A percentile compares a stretch with the other conserved stretches of the same genome.
Evolutionary conservation across 257 asterid genomes (phyloP).

Genomic region (Haberlea rhodopensis): DNA sequence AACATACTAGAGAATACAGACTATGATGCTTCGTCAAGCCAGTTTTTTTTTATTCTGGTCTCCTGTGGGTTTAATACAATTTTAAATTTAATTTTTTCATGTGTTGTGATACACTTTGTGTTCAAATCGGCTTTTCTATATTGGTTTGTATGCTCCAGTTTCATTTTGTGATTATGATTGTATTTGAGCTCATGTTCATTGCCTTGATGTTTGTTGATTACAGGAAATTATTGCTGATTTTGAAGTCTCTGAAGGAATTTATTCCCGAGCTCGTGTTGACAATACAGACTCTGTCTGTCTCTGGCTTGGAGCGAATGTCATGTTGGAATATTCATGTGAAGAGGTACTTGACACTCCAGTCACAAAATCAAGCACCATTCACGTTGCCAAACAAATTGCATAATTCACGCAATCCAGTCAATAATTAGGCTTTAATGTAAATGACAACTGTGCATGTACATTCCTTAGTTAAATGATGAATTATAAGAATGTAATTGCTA

Average conservation of each 20-base stretch:
- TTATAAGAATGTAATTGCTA: too few species aligned
- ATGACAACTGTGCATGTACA: too few species aligned
- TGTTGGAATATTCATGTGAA: conserved; percentile 87
- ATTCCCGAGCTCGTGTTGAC: conserved; percentile 75
- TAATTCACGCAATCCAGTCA: too few species aligned
- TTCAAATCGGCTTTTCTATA: background rate
- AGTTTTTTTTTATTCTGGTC: conserved; percentile 16
- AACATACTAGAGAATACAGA: background rate
- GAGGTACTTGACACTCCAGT: too few species aligned
- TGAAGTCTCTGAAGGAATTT: conserved; percentile 96
- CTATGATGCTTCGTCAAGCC: conserved; percentile 2
- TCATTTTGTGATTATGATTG: background rate
- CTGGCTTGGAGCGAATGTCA: conserved; percentile 98
- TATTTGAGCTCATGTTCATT: conserved; percentile 7
- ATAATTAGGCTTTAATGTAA: too few species aligned
- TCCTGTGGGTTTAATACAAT: conserved; percentile 1
- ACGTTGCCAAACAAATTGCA: too few species aligned
- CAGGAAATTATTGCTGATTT: conserved; percentile 83
- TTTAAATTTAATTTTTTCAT: too few species aligned
- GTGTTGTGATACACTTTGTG: too few species aligned
- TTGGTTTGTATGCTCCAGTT: background rate
- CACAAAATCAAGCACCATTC: too few species aligned
- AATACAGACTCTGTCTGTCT: conserved; percentile 83
- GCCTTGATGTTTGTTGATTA: conserved; percentile 25
- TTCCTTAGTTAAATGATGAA: too few species aligned